A percentile compares a stretch with the other conserved stretches of the same genome.
phyloP scores from a whole-genome alignment of 176 grass and related monocot species.

The Lolium multiflorum region DNA sequence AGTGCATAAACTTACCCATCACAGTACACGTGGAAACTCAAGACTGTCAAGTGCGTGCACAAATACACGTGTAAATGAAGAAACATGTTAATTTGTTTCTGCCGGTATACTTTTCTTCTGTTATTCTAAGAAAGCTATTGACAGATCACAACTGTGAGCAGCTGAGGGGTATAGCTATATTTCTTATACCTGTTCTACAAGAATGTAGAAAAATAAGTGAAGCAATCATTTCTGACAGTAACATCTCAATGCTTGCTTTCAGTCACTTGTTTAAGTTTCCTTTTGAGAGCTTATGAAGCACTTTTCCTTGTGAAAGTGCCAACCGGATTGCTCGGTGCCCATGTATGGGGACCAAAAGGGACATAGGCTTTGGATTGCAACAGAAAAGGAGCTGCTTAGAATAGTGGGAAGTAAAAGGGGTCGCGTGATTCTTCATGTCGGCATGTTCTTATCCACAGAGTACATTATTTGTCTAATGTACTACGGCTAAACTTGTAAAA shows the following conservation, averaged over 20 bases:
- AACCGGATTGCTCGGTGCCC: not conserved
- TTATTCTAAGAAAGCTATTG: not conserved
- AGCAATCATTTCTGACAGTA: not conserved
- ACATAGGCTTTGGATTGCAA: not conserved
- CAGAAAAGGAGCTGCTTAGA: not conserved
- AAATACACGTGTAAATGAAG: not conserved
- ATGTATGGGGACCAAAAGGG: conserved; percentile 9
- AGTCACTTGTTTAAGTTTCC: not conserved
- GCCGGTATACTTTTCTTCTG: not conserved
- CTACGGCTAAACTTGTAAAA: too few relatives aligned
- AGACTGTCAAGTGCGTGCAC: not conserved
- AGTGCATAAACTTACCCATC: not conserved
- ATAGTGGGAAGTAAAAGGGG: not conserved
- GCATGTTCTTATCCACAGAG: not conserved
- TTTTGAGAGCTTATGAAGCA: conserved; percentile 16
- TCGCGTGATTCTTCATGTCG: not conserved
- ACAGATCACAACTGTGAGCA: not conserved
- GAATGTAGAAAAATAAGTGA: conserved; percentile 1
- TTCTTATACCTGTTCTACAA: not conserved
- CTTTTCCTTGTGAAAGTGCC: conserved; percentile 29
- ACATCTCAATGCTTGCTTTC: conserved; percentile 3
- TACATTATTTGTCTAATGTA: too few relatives aligned
- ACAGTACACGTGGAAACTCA: conserved; percentile 24
- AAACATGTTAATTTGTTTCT: not conserved
- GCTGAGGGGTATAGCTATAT: not conserved